Percentiles rank a stretch among this genome's conserved stretches.
Evolutionary conservation across 441 rosid species (phyloP).

Genomic region (Sinapis alba): DNA sequence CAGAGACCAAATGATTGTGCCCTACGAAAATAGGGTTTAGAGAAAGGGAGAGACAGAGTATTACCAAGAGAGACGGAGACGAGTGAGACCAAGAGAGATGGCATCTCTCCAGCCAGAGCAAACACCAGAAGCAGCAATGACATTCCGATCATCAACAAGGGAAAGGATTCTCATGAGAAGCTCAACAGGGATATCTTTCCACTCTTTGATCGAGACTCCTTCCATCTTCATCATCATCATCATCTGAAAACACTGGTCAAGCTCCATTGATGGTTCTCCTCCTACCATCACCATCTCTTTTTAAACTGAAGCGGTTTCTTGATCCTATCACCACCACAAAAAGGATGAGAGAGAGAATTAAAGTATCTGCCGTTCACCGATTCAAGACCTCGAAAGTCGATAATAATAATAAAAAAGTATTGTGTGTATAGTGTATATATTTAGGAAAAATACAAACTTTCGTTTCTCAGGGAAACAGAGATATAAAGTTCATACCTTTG

Average conservation of each 20-base stretch:
- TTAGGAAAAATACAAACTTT: slow-evolving; percentile 22
- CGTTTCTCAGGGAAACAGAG: neutral
- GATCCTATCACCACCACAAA: slow-evolving; percentile 39
- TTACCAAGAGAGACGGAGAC: slow-evolving; percentile 81
- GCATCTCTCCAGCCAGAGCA: slow-evolving; percentile 93
- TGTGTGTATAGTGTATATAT: neutral
- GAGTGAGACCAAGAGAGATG: slow-evolving; percentile 70
- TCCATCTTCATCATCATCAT: slow-evolving; percentile 72
- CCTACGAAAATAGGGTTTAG: neutral
- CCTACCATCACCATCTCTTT: slow-evolving; percentile 35
- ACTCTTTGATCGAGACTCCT: slow-evolving; percentile 50
- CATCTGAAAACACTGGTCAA: slow-evolving; percentile 67
- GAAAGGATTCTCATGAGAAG: slow-evolving; percentile 67
- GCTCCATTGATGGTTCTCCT: slow-evolving; percentile 57
- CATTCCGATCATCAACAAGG: slow-evolving; percentile 74
- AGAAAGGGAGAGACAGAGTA: neutral
- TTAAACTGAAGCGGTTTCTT: slow-evolving; percentile 24
- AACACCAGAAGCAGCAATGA: slow-evolving; percentile 77
- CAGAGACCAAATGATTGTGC: neutral
- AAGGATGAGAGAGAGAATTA: slow-evolving; percentile 1
- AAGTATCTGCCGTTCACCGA: slow-evolving; percentile 12
- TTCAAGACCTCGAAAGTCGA: slow-evolving; percentile 22
- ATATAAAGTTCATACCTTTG: slow-evolving; percentile 31
- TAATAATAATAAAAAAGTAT: neutral
- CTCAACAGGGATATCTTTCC: slow-evolving; percentile 93